Percentiles rank a stretch among this genome's conserved stretches.
phyloP scores from a whole-genome alignment of 2,329 filamentous ascomycete genomes.

The Leptographium lundbergii region DNA sequence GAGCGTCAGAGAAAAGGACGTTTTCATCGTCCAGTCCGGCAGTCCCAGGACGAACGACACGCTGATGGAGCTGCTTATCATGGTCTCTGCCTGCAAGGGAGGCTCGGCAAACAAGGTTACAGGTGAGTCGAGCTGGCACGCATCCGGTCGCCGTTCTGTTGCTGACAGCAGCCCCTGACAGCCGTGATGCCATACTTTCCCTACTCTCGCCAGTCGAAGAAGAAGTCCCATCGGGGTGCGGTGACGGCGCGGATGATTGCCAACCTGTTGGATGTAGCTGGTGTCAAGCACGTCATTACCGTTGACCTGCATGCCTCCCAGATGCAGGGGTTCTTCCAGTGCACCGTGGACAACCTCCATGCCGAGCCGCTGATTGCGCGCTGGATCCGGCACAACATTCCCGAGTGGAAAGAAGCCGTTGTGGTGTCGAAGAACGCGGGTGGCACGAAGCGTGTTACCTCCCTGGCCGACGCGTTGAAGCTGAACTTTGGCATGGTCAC shows the following conservation, averaged over 20 bases:
- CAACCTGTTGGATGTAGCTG: conserved; percentile 84
- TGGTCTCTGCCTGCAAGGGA: conserved; percentile 97
- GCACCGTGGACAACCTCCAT: conserved; percentile 92
- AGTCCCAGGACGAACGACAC: conserved; percentile 95
- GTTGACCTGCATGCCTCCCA: conserved; percentile 95
- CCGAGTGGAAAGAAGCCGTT: conserved; percentile 79
- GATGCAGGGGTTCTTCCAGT: conserved; percentile 99
- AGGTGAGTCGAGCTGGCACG: conserved; percentile 35
- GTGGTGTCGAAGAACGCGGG: conserved; percentile 98
- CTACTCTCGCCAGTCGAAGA: conserved; percentile 98
- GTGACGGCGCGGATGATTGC: conserved; percentile 97
- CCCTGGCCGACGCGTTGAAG: conserved; percentile 87
- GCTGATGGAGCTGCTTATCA: conserved; percentile 97
- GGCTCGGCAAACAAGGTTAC: conserved; percentile 95
- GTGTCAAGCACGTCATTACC: conserved; percentile 94
- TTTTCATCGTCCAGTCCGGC: conserved; percentile 96
- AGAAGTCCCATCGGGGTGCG: conserved; percentile 91
- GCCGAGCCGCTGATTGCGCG: conserved; percentile 90
- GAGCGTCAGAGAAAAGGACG: conserved; percentile 90
- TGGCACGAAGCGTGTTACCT: conserved; percentile 93
- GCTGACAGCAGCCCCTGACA: conserved; percentile 21
- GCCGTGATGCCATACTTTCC: conserved; percentile 91
- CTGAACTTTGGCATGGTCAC: conserved; percentile 96
- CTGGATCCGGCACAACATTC: conserved; percentile 86
- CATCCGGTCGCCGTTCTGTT: background rate